phyloP scores from a whole-genome alignment of 2,329 filamentous ascomycete species.

The Sclerotinia minor region DNA sequence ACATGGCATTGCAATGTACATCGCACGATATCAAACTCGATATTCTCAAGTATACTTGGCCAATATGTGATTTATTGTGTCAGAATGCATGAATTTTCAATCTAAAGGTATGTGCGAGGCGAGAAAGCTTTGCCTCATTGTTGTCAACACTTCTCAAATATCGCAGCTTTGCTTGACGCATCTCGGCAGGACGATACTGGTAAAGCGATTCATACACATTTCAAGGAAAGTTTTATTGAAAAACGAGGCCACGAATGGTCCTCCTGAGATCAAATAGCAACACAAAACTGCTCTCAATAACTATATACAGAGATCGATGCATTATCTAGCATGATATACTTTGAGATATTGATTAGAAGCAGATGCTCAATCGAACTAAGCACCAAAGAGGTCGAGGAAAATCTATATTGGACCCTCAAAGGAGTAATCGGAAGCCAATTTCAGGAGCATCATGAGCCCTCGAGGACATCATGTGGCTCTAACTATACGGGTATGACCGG shows the following conservation, averaged over 20 bases:
- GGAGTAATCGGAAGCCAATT: conserved; percentile 6
- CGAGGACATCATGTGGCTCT: conserved; percentile 9
- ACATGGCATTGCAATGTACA: neutral
- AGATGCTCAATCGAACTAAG: conserved; percentile 8
- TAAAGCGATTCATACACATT: neutral
- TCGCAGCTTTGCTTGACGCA: conserved; percentile 1
- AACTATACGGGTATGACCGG: conserved; percentile 6
- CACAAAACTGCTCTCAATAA: neutral
- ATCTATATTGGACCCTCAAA: conserved; percentile 3
- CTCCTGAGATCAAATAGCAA: neutral
- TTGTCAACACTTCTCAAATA: neutral
- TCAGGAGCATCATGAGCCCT: conserved; percentile 2
- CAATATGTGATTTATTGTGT: conserved; percentile 1
- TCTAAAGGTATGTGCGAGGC: neutral
- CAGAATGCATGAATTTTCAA: neutral
- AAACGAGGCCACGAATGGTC: neutral
- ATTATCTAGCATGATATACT: conserved; percentile 12
- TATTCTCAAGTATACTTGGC: neutral
- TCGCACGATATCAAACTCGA: neutral
- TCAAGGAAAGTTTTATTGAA: neutral
- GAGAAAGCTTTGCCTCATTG: neutral
- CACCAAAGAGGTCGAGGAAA: neutral
- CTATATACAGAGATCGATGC: conserved; percentile 7
- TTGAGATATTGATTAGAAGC: conserved; percentile 9
- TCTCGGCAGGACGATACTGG: neutral